Base-by-base conservation (phyloP, 2,329 filamentous ascomycete species). In the Colletotrichum liaoningense region DNA sequence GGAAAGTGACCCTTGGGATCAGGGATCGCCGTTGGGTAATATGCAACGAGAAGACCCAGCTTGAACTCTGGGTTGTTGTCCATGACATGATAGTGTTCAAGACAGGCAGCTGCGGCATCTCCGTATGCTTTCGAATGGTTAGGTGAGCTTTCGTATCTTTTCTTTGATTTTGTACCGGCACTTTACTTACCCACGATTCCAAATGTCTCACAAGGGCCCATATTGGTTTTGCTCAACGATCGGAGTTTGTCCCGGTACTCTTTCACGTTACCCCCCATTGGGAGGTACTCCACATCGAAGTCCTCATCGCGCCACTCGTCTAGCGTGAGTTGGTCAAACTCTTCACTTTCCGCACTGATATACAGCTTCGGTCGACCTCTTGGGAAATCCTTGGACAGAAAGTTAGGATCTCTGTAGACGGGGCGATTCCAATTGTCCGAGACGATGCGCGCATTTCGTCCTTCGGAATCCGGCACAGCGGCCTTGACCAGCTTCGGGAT, bases 1-100 rank as follows among this genome's bases (percentile, higher is more conserved):
- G 85, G 85, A 14, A 86, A 86, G 2, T 77, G 79, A 0, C 81
- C 83, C 6, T 81, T 77, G 2, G 85, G 83, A 19, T 87, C 85
- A 1, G 85, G 85, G 24, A 87, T 84, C 0, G 81, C 76, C 2
- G 82, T 82, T 1, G 85, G 85, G 69, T 87, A 87, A 72, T 87
- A 87, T 0, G 85, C 85, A 11, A 87, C 80, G 4, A 87, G 81
- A 11, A 82, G 79, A 3, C 81, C 80, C 24, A 87, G 81, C 69
- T 83, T 85, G 74, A 83, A 83, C 9, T 85, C 84, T 3, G 81
- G 80, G 72, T 86, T 87, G 67, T 86, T 84, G 66, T 85, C 84
- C 12, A 85, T 72, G 12, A 84, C 72, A 75, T 87, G 85, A 73
- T 84, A 87, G 74, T 85, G 82, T 77, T 86, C 83, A 1, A 87